A percentile compares a stretch with the other conserved stretches of the same genome.
Conservation (phyloP, 805 yeast genomes). For the Cyberlindnera nakhonratchasimensis region DNA sequence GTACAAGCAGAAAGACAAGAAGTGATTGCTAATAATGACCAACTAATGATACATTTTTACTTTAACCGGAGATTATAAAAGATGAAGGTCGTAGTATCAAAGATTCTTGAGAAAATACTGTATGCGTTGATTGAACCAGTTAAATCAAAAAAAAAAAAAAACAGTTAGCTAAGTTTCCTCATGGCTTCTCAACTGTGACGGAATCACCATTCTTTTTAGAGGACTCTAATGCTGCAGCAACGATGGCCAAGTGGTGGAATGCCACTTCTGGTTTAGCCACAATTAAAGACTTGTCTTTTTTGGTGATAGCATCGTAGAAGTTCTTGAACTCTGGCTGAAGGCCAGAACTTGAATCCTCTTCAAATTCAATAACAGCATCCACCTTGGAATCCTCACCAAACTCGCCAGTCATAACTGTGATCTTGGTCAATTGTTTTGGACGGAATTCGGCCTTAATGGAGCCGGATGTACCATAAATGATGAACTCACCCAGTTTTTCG, state of each 20-base stretch:
- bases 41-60: constrained; percentile 2
- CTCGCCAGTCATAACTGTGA: constrained; percentile 33
- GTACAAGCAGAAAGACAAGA: constrained; percentile 39
- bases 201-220: constrained; percentile 50
- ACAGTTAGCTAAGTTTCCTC: too few species aligned
- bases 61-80: too few species aligned
- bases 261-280: constrained; percentile 69
- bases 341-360: constrained; percentile 50
- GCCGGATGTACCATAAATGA: constrained; percentile 78
- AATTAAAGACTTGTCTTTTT: constrained; percentile 57
- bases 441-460: constrained; percentile 65
- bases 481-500: constrained; percentile 61
- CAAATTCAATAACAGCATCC: constrained; percentile 27
- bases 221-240: constrained; percentile 81
- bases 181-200: constrained; percentile 41
- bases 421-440: constrained; percentile 33
- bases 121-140: neutral
- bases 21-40: constrained; percentile 1
- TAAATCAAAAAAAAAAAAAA: neutral
- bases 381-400: constrained; percentile 23
- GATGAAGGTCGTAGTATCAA: too few species aligned
- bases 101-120: too few species aligned
- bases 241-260: constrained; percentile 89
- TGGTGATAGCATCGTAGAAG: constrained; percentile 55
- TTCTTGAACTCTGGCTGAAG: constrained; percentile 51